Conservation (phyloP, 768 basidiomycete genomes). For the Neoboletus magnificus region DNA sequence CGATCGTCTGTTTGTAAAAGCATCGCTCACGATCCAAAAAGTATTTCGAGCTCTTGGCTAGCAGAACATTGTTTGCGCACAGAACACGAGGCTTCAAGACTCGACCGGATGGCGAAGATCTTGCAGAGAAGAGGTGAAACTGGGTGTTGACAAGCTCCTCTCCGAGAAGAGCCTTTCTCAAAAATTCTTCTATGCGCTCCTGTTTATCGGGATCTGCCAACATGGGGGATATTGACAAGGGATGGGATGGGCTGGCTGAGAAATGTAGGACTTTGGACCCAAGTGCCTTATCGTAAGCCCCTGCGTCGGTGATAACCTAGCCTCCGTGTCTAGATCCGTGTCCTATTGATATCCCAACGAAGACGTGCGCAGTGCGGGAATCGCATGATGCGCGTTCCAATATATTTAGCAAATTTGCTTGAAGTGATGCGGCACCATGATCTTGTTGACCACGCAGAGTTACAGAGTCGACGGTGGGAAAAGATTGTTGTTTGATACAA, state of each 20-base stretch:
- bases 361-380: no score
- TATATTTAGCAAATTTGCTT: background rate
- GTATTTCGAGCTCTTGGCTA: conserved; percentile 27
- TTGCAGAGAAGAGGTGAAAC: conserved; percentile 29
- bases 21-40: conserved; percentile 25
- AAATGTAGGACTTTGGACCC: background rate
- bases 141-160: conserved; percentile 30
- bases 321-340: background rate
- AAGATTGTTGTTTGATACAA: no score
- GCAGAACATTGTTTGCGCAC: conserved; percentile 28
- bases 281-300: background rate
- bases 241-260: background rate
- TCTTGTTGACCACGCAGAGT: no score
- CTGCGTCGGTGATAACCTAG: background rate
- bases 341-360: background rate
- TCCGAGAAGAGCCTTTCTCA: conserved; percentile 26
- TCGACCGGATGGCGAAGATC: conserved; percentile 8
- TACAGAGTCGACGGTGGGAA: no score
- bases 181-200: conserved; percentile 18
- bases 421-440: no score
- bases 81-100: conserved; percentile 20
- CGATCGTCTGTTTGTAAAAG: no score
- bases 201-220: conserved; percentile 6
- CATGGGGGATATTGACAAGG: conserved; percentile 3
- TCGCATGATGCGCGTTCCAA: background rate